A percentile compares a stretch with the other conserved stretches of the same genome.
Evolutionary conservation across 2,329 filamentous ascomycete genomes (phyloP).

Genomic region (Aspergillus pseudotamarii): DNA sequence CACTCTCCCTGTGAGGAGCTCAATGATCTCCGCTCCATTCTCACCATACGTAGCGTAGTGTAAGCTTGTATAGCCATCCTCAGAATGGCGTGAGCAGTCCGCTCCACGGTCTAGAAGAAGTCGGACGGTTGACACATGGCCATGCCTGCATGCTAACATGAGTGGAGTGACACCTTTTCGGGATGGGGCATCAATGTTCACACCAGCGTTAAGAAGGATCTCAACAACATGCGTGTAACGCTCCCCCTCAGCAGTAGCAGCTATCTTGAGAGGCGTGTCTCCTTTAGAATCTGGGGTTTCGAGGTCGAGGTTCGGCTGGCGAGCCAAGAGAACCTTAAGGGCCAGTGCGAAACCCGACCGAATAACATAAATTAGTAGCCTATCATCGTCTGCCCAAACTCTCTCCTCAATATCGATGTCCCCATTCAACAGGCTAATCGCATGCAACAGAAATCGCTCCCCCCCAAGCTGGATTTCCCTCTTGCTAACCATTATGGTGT

Average conservation of each 20-base stretch:
- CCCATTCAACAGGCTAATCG: constrained; percentile 1
- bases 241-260: neutral
- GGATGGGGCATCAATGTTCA: constrained; percentile 7
- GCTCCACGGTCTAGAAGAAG: constrained; percentile 5
- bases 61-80: constrained; percentile 10
- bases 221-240: neutral
- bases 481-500: neutral
- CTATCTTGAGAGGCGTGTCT: constrained; percentile 11
- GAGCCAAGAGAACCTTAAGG: neutral
- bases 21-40: constrained; percentile 4
- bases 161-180: constrained; percentile 8
- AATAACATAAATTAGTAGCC: constrained; percentile 11
- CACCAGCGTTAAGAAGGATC: neutral
- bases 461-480: neutral
- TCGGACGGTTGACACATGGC: neutral
- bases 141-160: constrained; percentile 12
- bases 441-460: neutral
- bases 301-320: neutral
- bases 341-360: neutral
- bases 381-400: neutral
- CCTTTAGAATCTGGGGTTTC: constrained; percentile 3
- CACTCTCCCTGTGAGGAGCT: neutral
- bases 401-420: constrained; percentile 5
- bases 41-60: constrained; percentile 13
- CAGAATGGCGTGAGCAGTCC: neutral